Evolutionary conservation across 2,329 filamentous ascomycete species (phyloP).

Genomic region (Ophiognomonia clavigignenti-juglandacearum): DNA sequence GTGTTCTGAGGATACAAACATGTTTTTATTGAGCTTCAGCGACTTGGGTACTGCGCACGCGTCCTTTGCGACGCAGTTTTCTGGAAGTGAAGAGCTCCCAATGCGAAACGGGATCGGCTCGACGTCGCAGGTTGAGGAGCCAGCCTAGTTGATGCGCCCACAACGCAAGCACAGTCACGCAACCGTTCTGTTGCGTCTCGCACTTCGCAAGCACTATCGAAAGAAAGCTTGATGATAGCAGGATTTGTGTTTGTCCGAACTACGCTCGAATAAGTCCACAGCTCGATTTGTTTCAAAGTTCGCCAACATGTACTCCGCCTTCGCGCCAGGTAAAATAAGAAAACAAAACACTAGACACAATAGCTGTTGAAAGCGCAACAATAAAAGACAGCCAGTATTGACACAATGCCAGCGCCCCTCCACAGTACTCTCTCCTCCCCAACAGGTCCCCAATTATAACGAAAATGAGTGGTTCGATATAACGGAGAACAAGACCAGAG

Average conservation of each 20-base stretch:
- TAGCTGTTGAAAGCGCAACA: neutral
- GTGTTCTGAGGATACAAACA: too few species aligned
- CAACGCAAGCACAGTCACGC: neutral
- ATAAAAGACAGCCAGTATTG: conserved; percentile 1
- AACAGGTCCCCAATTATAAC: conserved; percentile 2
- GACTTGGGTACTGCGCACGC: too few species aligned
- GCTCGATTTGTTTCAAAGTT: conserved; percentile 7
- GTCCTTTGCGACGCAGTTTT: too few species aligned
- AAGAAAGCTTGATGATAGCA: neutral
- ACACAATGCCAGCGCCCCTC: too few species aligned
- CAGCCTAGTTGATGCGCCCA: too few species aligned
- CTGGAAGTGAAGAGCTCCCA: too few species aligned
- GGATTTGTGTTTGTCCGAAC: conserved; percentile 9
- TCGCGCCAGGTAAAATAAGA: neutral
- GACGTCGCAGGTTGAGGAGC: too few species aligned
- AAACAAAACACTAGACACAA: conserved; percentile 6
- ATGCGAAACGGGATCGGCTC: too few species aligned
- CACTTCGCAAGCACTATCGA: neutral
- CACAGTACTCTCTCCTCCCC: too few species aligned
- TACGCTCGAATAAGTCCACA: conserved; percentile 7
- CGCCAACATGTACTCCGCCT: conserved; percentile 6
- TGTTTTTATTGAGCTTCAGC: too few species aligned
- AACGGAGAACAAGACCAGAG: too few species aligned
- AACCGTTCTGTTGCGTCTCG: neutral
- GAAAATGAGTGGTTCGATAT: conserved; percentile 10